Evolutionary conservation across 345 rosid species (phyloP).

Genomic region (Ricinus communis): DNA sequence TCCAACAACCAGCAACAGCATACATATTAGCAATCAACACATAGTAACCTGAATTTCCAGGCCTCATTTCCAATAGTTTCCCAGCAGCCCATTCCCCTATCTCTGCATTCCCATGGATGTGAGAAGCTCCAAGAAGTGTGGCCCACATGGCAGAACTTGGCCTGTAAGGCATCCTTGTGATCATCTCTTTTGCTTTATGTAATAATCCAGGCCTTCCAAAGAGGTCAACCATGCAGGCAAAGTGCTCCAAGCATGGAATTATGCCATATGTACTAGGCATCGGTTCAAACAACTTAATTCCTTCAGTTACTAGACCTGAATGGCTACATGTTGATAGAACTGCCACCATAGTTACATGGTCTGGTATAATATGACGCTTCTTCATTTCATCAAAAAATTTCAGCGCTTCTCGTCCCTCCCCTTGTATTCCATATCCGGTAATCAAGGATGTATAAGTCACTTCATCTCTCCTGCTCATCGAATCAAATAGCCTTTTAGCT

Average conservation of each 20-base stretch:
- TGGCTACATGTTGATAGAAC: constrained; percentile 87
- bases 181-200: constrained; percentile 47
- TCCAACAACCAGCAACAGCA: constrained; percentile 70
- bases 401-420: constrained; percentile 54
- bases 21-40: constrained; percentile 72
- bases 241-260: constrained; percentile 58
- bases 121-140: constrained; percentile 66
- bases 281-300: constrained; percentile 45
- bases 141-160: constrained; percentile 71
- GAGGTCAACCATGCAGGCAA: constrained; percentile 74
- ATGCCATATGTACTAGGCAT: constrained; percentile 46
- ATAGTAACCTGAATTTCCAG: constrained; percentile 66
- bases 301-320: constrained; percentile 64
- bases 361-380: constrained; percentile 50
- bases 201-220: constrained; percentile 75
- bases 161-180: constrained; percentile 52
- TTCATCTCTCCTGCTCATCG: constrained; percentile 55
- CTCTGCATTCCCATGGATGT: constrained; percentile 50
- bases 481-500: constrained; percentile 55
- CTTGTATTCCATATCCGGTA: constrained; percentile 71
- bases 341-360: constrained; percentile 78
- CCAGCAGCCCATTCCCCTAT: constrained; percentile 86
- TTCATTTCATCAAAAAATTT: constrained; percentile 61
- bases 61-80: constrained; percentile 55
- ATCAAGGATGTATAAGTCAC: constrained; percentile 85